These are phyloP conservation scores for Thraustochytrium striatum DNA, from an alignment of 352 stramenopile genomes.

Conservation along the genomic window DNA sequence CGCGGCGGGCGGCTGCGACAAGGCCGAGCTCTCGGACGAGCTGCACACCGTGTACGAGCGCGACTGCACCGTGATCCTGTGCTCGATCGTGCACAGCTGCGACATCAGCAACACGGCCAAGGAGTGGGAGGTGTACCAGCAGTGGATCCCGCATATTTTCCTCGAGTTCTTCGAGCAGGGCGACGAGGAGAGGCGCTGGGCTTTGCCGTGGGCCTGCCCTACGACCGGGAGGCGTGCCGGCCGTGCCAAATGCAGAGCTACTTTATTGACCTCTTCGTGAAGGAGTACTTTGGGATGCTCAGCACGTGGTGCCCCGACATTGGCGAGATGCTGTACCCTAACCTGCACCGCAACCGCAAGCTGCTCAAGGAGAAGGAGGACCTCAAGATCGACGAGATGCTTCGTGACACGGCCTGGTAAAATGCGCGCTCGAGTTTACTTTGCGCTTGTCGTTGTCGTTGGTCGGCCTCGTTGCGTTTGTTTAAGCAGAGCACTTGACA, in stretches of 20 bases:
- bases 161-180: slow-evolving; percentile 92
- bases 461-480: too few species aligned
- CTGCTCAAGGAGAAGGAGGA: background rate
- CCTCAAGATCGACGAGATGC: slow-evolving; percentile 11
- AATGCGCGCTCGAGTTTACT: too few species aligned
- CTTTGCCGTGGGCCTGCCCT: slow-evolving; percentile 78
- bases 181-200: slow-evolving; percentile 85
- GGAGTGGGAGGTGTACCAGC: slow-evolving; percentile 75
- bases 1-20: background rate
- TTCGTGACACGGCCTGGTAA: background rate
- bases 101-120: slow-evolving; percentile 91
- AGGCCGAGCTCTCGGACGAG: background rate
- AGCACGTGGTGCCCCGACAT: background rate
- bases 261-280: slow-evolving; percentile 89
- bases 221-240: slow-evolving; percentile 60
- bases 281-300: slow-evolving; percentile 66
- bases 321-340: background rate
- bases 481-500: slow-evolving; percentile 45
- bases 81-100: slow-evolving; percentile 78
- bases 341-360: slow-evolving; percentile 2
- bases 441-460: too few species aligned
- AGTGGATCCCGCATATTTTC: slow-evolving; percentile 86
- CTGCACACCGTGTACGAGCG: background rate
- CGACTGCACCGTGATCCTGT: slow-evolving; percentile 69
- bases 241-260: slow-evolving; percentile 87